Conservation (phyloP, 192 early-diverging fungal species). For the Gigaspora rosea region DNA sequence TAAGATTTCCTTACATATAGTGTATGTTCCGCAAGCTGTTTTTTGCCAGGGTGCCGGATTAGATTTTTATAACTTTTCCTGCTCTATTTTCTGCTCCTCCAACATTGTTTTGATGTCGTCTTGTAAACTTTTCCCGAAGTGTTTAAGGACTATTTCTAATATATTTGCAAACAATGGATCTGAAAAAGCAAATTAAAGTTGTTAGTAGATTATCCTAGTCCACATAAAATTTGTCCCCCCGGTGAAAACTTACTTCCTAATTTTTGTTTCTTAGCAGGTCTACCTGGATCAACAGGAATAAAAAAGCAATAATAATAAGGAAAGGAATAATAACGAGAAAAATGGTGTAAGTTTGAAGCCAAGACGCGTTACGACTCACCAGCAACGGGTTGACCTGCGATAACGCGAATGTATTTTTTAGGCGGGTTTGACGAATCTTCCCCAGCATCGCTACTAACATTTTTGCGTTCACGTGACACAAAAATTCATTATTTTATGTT, state of each 20-base stretch:
- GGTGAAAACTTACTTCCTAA: constrained; percentile 17
- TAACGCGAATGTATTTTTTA: background rate
- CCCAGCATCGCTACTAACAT: too few species aligned
- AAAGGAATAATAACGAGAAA: background rate
- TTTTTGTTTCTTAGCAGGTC: background rate
- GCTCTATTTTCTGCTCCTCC: constrained; percentile 8
- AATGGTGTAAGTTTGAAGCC: background rate
- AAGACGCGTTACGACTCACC: background rate
- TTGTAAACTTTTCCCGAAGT: constrained; percentile 18
- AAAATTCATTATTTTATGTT: too few species aligned
- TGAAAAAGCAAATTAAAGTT: constrained; percentile 9
- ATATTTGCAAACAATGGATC: constrained; percentile 6
- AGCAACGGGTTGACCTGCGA: constrained; percentile 1
- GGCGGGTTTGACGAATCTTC: background rate
- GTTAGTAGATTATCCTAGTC: background rate
- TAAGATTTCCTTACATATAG: constrained; percentile 15
- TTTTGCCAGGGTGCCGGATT: background rate
- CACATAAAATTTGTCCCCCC: background rate
- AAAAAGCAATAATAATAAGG: background rate
- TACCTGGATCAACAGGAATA: background rate
- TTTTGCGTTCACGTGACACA: too few species aligned
- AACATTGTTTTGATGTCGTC: constrained; percentile 12
- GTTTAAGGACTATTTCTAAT: constrained; percentile 7
- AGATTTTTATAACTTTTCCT: background rate
- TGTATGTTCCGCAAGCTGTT: background rate